Conservation (phyloP, 805 yeast species). For the Clavispora fructus region DNA sequence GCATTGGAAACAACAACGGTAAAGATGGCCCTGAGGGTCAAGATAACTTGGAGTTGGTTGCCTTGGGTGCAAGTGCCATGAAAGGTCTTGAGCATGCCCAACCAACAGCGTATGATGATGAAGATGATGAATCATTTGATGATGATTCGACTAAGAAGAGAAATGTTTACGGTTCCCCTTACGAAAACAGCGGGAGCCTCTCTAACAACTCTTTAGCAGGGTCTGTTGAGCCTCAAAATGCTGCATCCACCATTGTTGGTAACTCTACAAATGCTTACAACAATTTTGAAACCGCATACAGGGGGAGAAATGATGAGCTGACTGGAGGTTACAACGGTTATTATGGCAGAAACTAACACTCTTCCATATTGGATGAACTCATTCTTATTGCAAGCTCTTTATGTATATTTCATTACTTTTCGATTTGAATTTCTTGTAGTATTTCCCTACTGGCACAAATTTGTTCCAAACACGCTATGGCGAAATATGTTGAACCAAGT, state of each 20-base stretch:
- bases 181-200: conserved; percentile 8
- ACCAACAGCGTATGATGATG: conserved; percentile 18
- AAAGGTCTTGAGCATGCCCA: conserved; percentile 48
- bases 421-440: background rate
- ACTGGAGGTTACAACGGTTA: conserved; percentile 7
- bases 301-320: conserved; percentile 6
- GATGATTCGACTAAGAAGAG: conserved; percentile 17
- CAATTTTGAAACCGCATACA: conserved; percentile 17
- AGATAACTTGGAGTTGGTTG: conserved; percentile 61
- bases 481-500: conserved; percentile 51
- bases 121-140: conserved; percentile 26
- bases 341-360: conserved; percentile 1
- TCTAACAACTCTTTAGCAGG: conserved; percentile 11
- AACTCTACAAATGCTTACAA: conserved; percentile 28
- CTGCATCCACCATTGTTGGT: conserved; percentile 39
- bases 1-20: conserved; percentile 36
- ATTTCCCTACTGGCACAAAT: background rate
- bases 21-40: conserved; percentile 20
- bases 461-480: conserved; percentile 42
- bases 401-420: background rate
- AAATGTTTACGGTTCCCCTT: conserved; percentile 7
- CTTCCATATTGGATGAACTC: background rate
- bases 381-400: background rate
- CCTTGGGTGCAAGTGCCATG: conserved; percentile 67
- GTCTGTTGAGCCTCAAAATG: conserved; percentile 36